Base-by-base conservation (phyloP, 306 rosid genomes). In the Vachellia collinsii region DNA sequence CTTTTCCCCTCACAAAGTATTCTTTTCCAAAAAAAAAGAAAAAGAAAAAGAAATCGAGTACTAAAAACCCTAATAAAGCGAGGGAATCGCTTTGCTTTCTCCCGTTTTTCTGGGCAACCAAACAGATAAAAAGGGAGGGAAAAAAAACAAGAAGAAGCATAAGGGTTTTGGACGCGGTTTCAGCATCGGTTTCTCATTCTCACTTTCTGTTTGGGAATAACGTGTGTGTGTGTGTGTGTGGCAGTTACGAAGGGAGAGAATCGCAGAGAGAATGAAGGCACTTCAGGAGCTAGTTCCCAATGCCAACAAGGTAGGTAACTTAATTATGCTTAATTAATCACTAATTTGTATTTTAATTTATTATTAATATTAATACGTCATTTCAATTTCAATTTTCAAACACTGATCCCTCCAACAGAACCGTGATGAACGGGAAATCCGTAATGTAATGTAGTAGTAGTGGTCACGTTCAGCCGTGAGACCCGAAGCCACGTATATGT, bases 181-280 rank as follows among this genome's bases (percentile, higher is more conserved):
- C 17, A 11, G 10, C 3, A 22, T 8, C 63, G 4, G 36, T 69
- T 70, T 43, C n/a, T 70, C 12, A 23, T 8, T 25, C 8, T 13
- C 34, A 9, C 0, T 0, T 11, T 1, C 7, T 62, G 39, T 25
- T 56, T 36, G 70, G 69, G 42, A 43, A 67, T 16, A 62, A 5
- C 19, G 29, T 72, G 22, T 72, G 83, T 84, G 88, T 29, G 34
- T 29, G 2, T 29, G 34, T 29, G 34, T 29, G 46, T 43, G 14
- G 78, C 93, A 96, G 99, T 87, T 96, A 85, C 89, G 99, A 73
- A 88, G 99, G 72, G 99, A 96, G 90, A 93, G 98, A 86, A 96
- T 96, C 47, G 99, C 99, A 65, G 97, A 96, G 91, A 88, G 97
- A 83, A 96, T 96, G 98, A 96, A 96, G 85, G 90, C 98, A 2